Evolutionary conservation across 1,139 yeast species (phyloP), one percentile per base, ranked within the genome.

Genomic region (Candida smagusa): DNA sequence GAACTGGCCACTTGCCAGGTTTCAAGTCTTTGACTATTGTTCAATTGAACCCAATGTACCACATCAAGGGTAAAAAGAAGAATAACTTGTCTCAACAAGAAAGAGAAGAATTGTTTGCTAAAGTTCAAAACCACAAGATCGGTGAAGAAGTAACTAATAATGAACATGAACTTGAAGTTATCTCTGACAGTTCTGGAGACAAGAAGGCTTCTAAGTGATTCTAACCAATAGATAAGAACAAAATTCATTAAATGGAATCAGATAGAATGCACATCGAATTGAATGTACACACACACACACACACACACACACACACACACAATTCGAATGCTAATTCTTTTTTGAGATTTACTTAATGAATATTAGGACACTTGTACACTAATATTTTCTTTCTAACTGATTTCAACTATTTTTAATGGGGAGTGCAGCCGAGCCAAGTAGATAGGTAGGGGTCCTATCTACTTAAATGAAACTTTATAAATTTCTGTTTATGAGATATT

Each of bases 31-130:
- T 81, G 53, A 73, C 72, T 30, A 54, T 82, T 52, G 65, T 65
- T 46, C 64, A 81, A 44, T 62, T 84, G 62, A 83, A 81, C 63
- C 92, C 92, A 59, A 70, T 81, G 74, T 82, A 81, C 62, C 74
- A 81, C 68, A 63, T 83, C 48, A 84, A 81, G 66, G 74, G 74
- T 50, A 80, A 81, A 74, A 74, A 80, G 72, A 77, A 80, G 64
- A 51, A 72, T 40, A 84, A 81, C 50, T 61, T 83, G 53, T 56
- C 77, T 30, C 61, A 62, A 33, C 73, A 59, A 25, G 78, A 84
- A 61, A 72, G 75, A 53, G 73, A 70, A 28, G 73, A 65, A 32
- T 69, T 84, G 54, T 81, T 83, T 54, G 58, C 52, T 32, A 61
- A 73, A 53, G 64, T 68, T 31, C 61, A 56, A 49, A 47, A 50